A percentile compares a stretch with the other conserved stretches of the same genome.
phyloP scores from a whole-genome alignment of 495 filamentous ascomycete genomes.

The Penicillium arizonense region DNA sequence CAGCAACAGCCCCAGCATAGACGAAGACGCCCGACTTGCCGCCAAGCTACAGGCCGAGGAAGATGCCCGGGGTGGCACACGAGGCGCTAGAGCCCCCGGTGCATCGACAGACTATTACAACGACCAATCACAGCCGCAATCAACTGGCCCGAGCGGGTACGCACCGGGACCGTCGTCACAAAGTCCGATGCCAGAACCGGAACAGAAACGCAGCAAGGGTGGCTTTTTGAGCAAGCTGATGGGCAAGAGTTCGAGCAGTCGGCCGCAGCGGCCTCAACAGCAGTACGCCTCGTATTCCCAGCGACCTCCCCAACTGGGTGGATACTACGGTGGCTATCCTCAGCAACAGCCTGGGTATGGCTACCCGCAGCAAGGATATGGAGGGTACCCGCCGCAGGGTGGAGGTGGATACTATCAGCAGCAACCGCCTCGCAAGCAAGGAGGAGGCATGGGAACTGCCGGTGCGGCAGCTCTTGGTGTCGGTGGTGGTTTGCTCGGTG shows the following conservation, averaged over 20 bases:
- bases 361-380: constrained; percentile 24
- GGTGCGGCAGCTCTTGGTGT: constrained; percentile 75
- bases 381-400: constrained; percentile 41
- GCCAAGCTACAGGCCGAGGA: constrained; percentile 81
- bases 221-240: constrained; percentile 52
- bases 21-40: constrained; percentile 72
- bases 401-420: constrained; percentile 39
- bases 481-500: constrained; percentile 74
- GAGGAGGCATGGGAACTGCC: constrained; percentile 60
- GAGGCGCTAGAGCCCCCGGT: constrained; percentile 21
- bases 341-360: constrained; percentile 44
- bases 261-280: constrained; percentile 20
- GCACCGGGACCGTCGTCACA: constrained; percentile 22
- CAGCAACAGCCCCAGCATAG: constrained; percentile 36
- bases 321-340: constrained; percentile 31
- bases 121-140: constrained; percentile 21
- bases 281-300: constrained; percentile 27
- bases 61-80: constrained; percentile 55
- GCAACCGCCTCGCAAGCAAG: constrained; percentile 26
- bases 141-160: constrained; percentile 15
- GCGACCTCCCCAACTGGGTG: constrained; percentile 21
- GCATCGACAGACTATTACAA: constrained; percentile 48
- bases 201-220: constrained; percentile 35
- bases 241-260: constrained; percentile 34
- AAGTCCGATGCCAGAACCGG: constrained; percentile 24